Base-by-base conservation (phyloP, 2,329 filamentous ascomycete species). In the Diplocarpon rosae region DNA sequence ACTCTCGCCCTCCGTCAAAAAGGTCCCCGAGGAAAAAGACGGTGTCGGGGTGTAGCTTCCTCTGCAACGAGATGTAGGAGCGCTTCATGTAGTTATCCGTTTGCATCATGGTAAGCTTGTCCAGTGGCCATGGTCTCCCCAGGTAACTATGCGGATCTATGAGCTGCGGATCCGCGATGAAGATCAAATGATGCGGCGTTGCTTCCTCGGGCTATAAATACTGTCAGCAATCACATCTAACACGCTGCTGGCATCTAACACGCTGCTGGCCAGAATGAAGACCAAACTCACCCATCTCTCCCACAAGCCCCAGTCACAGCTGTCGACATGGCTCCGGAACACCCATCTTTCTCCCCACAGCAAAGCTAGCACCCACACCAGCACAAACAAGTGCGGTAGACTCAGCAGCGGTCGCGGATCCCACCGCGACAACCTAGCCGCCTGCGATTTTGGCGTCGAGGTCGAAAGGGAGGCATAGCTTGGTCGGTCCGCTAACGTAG, bases 1-100 rank as follows among this genome's bases (percentile, higher is more conserved):
- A 98, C 68, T 98, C 92, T 54, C 92, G 76, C 8, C 92, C 92
- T 3, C 92, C 92, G 60, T 98, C 92, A 58, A 98, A 95, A 1
- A 98, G 69, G 60, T 98, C 92, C 7, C 92, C 92, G 0, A 98
- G 69, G 60, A 98, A 96, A 60, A 95, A 77, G 1, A 94, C 70
- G 13, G 85, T 89, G 60, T 95, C 87, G 0, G 92, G 92, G n/a
- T 76, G 75, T 12, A 96, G 70, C 14, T 76, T 68, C 14, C 73
- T 68, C 58, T 95, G 87, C 46, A 96, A 73, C 42, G 81, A 74
- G n/a, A 71, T 75, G 62, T 93, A 96, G 8, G 84, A 80, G 34
- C 89, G 79, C 33, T 81, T 79, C 52, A 98, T 75, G 65, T 95
- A 98, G 59, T 87, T 84, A 64, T 98, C 92, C 45, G 89, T 93